Evolutionary conservation across 2,329 filamentous ascomycete genomes (phyloP).

Genomic region (Venturia oleaginea): DNA sequence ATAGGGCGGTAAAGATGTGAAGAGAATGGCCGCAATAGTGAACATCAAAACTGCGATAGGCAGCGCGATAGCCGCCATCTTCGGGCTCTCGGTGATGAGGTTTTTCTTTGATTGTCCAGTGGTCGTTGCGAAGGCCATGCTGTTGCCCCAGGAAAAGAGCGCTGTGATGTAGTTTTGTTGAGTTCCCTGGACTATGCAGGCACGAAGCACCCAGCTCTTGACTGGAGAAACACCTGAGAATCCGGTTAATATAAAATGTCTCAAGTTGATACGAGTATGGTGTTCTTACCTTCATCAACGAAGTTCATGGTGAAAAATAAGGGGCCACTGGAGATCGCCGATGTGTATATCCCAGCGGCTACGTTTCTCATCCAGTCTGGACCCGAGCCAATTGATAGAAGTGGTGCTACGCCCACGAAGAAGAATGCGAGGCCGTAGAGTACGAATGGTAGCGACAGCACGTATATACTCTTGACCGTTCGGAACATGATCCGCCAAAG

Average conservation of each 20-base stretch:
- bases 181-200: constrained; percentile 58
- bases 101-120: constrained; percentile 36
- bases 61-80: constrained; percentile 22
- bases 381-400: constrained; percentile 29
- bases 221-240: constrained; percentile 45
- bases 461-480: constrained; percentile 45
- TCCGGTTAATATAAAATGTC: background rate
- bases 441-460: constrained; percentile 51
- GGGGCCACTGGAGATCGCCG: constrained; percentile 53
- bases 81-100: background rate
- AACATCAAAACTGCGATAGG: constrained; percentile 51
- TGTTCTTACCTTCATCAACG: constrained; percentile 43
- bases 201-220: constrained; percentile 58
- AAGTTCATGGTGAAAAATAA: constrained; percentile 61
- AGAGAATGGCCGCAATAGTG: constrained; percentile 46
- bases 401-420: constrained; percentile 52
- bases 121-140: constrained; percentile 36
- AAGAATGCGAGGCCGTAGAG: constrained; percentile 56
- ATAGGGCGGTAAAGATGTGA: constrained; percentile 54
- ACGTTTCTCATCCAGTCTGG: constrained; percentile 51
- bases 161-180: constrained; percentile 57
- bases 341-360: constrained; percentile 52
- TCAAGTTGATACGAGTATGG: background rate
- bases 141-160: constrained; percentile 58
- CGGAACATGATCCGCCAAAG: constrained; percentile 57